Evolutionary conservation across 1,284 basidiomycete species (phyloP).

Genomic region (Ganoderma lingzhi): DNA sequence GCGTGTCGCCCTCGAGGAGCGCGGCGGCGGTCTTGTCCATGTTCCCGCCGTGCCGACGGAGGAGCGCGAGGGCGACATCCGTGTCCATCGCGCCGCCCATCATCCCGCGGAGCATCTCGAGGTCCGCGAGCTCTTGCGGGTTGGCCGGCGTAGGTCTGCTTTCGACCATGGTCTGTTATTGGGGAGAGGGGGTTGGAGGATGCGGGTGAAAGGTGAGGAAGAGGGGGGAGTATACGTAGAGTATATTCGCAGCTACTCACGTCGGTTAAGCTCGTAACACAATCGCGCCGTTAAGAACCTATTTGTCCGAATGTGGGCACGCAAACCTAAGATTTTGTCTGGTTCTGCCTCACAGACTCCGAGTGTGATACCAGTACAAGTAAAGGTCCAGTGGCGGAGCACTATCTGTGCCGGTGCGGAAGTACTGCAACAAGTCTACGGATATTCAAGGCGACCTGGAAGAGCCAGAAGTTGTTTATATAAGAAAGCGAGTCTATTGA

Average conservation of each 20-base stretch:
- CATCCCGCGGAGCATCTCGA: constrained; percentile 48
- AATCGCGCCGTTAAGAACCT: not conserved
- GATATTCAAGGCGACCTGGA: not conserved
- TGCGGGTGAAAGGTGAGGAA: not conserved
- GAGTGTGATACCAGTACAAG: not conserved
- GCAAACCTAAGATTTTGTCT: not conserved
- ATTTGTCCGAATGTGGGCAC: not conserved
- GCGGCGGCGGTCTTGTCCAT: constrained; percentile 68
- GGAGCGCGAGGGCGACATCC: constrained; percentile 57
- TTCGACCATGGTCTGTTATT: constrained; percentile 11
- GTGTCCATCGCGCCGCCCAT: constrained; percentile 49
- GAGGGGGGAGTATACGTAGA: not conserved
- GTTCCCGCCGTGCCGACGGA: constrained; percentile 66
- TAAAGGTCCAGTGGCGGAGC: not conserved
- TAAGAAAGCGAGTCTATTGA: not conserved
- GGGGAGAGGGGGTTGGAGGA: not conserved
- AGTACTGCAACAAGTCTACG: not conserved
- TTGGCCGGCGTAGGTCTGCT: constrained; percentile 21
- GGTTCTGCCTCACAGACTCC: not conserved
- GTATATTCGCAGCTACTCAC: not conserved
- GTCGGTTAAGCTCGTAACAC: not conserved
- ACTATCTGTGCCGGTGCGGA: not conserved
- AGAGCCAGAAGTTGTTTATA: not conserved
- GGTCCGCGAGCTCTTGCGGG: constrained; percentile 40
- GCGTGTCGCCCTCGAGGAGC: constrained; percentile 61